A percentile compares a stretch with the other conserved stretches of the same genome.
These are phyloP conservation scores for Spizellomyces punctatus DNA, from an alignment of 192 early-diverging fungal species.

Conservation along the genomic window DNA sequence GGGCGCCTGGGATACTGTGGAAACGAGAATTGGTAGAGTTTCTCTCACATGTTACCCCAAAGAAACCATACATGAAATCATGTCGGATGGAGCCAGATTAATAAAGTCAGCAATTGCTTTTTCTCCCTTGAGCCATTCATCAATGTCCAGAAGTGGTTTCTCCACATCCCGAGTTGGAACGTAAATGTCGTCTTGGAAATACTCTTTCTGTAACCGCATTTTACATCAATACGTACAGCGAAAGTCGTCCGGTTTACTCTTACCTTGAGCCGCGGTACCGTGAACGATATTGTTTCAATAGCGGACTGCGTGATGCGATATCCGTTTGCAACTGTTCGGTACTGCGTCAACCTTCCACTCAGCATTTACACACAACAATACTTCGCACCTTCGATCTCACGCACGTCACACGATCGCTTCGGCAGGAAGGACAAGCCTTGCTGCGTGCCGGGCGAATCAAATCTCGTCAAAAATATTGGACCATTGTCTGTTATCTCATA, in stretches of 20 bases:
- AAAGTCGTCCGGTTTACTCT: not conserved
- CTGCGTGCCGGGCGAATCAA: constrained; percentile 61
- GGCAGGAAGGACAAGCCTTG: constrained; percentile 75
- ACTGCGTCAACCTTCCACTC: not conserved
- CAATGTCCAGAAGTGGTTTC: constrained; percentile 49
- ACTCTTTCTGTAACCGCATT: constrained; percentile 60
- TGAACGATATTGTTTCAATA: constrained; percentile 74
- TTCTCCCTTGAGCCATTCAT: constrained; percentile 54
- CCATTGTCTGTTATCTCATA: constrained; percentile 62
- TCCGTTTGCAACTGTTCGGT: constrained; percentile 51
- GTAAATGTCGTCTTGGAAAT: constrained; percentile 90
- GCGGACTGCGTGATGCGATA: constrained; percentile 69
- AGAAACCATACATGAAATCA: constrained; percentile 1
- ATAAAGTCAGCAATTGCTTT: not conserved
- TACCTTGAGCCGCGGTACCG: constrained; percentile 69
- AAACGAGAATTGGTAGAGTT: no score
- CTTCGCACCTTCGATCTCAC: constrained; percentile 56
- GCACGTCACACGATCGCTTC: constrained; percentile 68
- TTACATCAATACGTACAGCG: not conserved
- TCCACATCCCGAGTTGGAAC: constrained; percentile 63
- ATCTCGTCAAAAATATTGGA: constrained; percentile 58
- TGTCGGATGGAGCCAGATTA: constrained; percentile 22
- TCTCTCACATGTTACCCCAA: not conserved
- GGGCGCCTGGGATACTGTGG: constrained; percentile 26
- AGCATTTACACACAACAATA: not conserved